phyloP scores from a whole-genome alignment of 2,329 filamentous ascomycete genomes.

The Furcasterigmium furcatum region DNA sequence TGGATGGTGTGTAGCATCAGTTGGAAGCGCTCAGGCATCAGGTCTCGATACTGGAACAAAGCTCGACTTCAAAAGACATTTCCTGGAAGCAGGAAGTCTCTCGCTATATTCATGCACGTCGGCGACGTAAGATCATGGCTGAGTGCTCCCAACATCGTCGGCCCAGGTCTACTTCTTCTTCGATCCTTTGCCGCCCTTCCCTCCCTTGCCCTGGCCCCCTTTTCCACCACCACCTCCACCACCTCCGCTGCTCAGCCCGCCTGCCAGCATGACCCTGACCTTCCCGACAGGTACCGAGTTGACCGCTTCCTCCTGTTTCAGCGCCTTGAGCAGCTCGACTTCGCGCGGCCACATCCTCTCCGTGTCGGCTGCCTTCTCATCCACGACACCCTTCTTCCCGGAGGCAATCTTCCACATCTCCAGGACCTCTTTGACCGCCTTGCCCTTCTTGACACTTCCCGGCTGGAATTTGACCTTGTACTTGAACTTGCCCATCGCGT shows the following conservation, averaged over 20 bases:
- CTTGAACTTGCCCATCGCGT: slow-evolving; percentile 67
- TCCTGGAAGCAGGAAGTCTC: too few species aligned
- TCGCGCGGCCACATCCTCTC: slow-evolving; percentile 85
- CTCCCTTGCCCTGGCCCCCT: slow-evolving; percentile 24
- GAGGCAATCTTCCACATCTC: slow-evolving; percentile 72
- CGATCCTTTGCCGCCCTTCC: slow-evolving; percentile 35
- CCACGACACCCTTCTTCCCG: slow-evolving; percentile 52
- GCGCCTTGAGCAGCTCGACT: slow-evolving; percentile 75
- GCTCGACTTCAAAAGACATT: too few species aligned
- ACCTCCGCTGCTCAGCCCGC: slow-evolving; percentile 42
- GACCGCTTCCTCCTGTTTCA: slow-evolving; percentile 79
- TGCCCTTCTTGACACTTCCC: slow-evolving; percentile 86
- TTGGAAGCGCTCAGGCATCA: too few species aligned
- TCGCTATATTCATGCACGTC: too few species aligned
- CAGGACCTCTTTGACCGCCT: slow-evolving; percentile 88
- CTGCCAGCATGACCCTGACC: slow-evolving; percentile 73
- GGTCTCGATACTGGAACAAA: too few species aligned
- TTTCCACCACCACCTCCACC: slow-evolving; percentile 33
- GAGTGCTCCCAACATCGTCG: too few species aligned
- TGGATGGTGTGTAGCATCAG: too few species aligned
- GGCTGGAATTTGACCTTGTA: slow-evolving; percentile 96
- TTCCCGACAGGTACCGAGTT: slow-evolving; percentile 79
- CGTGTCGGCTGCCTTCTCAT: slow-evolving; percentile 56
- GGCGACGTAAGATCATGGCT: too few species aligned
- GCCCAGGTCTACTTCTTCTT: slow-evolving; percentile 36